Evolutionary conservation across 2,329 filamentous ascomycete genomes (phyloP).

Genomic region (Aureobasidium mangrovei): DNA sequence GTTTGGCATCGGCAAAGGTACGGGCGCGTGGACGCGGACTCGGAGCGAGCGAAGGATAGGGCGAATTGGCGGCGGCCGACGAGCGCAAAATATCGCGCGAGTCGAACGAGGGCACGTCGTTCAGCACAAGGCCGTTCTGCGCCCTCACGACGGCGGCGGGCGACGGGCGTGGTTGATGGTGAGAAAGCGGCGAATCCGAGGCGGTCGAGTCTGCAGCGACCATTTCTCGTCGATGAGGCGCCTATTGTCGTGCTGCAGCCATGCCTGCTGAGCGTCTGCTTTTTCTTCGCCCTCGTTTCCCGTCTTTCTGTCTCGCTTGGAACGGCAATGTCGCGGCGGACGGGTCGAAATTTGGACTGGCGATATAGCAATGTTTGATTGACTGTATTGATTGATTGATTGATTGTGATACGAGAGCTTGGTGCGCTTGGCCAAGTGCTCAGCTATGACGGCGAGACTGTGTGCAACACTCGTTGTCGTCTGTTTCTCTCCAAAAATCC

Average conservation of each 20-base stretch:
- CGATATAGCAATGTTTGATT: not conserved
- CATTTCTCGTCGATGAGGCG: not conserved
- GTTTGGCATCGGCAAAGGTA: conserved; percentile 32
- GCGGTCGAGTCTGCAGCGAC: not conserved
- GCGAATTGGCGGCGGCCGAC: conserved; percentile 15
- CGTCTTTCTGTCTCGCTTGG: not conserved
- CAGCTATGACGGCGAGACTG: not conserved
- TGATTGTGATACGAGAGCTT: conserved; percentile 1
- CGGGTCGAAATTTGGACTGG: not conserved
- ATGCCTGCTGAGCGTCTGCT: not conserved
- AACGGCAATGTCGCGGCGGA: not conserved
- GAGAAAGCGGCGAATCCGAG: not conserved
- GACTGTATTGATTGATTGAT: not conserved
- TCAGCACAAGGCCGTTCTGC: conserved; percentile 15
- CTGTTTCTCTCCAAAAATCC: not conserved
- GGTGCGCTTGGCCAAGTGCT: not conserved
- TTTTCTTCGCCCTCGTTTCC: not conserved
- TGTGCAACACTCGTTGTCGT: not conserved
- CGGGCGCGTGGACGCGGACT: conserved; percentile 35
- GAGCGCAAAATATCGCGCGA: conserved; percentile 16
- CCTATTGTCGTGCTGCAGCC: not conserved
- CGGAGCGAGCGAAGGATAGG: conserved; percentile 19
- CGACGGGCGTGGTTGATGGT: not conserved
- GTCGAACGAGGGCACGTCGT: conserved; percentile 19
- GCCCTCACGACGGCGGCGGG: not conserved